Evolutionary conservation across 495 filamentous ascomycete genomes (phyloP).

Genomic region (Aspergillus saccharolyticus): DNA sequence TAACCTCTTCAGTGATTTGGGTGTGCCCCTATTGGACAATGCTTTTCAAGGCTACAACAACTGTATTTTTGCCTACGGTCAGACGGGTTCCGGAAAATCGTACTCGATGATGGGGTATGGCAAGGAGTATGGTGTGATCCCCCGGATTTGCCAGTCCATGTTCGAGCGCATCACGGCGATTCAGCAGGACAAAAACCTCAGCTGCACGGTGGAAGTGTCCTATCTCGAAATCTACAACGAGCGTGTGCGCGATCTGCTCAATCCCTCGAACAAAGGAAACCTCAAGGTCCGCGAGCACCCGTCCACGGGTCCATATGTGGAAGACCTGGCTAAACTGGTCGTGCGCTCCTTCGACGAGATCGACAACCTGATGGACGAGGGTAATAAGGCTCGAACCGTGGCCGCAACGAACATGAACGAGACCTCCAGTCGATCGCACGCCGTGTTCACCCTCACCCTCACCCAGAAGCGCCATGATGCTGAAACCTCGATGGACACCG

Average conservation of each 20-base stretch:
- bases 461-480: constrained; percentile 90
- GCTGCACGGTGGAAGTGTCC: constrained; percentile 93
- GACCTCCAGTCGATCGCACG: constrained; percentile 95
- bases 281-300: constrained; percentile 97
- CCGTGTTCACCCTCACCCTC: constrained; percentile 93
- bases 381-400: constrained; percentile 96
- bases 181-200: constrained; percentile 72
- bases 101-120: constrained; percentile 99
- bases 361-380: constrained; percentile 97
- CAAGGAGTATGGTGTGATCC: constrained; percentile 92
- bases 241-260: constrained; percentile 90
- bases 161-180: constrained; percentile 76
- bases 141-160: constrained; percentile 97
- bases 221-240: constrained; percentile 99
- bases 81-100: constrained; percentile 97
- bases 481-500: constrained; percentile 92
- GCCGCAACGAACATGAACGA: constrained; percentile 99
- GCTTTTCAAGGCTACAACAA: constrained; percentile 99
- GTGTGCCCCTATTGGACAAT: constrained; percentile 90
- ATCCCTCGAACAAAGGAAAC: constrained; percentile 94
- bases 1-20: constrained; percentile 81
- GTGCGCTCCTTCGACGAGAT: constrained; percentile 96
- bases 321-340: constrained; percentile 95
- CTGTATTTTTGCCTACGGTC: constrained; percentile 99
- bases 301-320: constrained; percentile 94